These are phyloP conservation scores for Fraxinus albicans DNA, from an alignment of 305 asterid species.

Conservation along the genomic window DNA sequence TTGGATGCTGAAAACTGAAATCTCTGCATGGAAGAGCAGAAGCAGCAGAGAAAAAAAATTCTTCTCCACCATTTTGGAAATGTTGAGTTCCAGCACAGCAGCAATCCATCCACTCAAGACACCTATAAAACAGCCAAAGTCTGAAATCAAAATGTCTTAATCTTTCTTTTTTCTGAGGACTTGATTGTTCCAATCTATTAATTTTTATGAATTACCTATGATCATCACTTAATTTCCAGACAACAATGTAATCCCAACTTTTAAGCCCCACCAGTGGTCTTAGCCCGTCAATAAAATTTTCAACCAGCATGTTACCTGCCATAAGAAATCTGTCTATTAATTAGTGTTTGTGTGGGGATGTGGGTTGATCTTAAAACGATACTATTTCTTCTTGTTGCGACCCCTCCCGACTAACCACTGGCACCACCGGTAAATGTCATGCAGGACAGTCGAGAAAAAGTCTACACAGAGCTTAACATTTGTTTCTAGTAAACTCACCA, in stretches of 20 bases:
- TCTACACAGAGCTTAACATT: background rate
- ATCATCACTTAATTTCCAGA: slow-evolving; percentile 51
- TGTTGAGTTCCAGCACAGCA: slow-evolving; percentile 26
- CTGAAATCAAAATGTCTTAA: background rate
- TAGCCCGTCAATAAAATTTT: slow-evolving; percentile 34
- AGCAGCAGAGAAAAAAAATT: slow-evolving; percentile 33
- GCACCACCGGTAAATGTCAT: background rate
- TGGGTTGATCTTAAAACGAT: background rate
- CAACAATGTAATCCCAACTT: slow-evolving; percentile 49
- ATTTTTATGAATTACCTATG: slow-evolving; percentile 31
- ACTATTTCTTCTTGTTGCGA: background rate
- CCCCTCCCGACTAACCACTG: background rate
- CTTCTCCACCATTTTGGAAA: slow-evolving; percentile 8
- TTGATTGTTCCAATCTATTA: background rate
- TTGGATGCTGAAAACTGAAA: slow-evolving; percentile 38
- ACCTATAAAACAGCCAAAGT: slow-evolving; percentile 22
- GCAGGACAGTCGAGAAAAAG: background rate
- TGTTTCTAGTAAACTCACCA: background rate
- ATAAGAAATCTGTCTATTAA: background rate
- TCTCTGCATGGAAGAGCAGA: slow-evolving; percentile 44
- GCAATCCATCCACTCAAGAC: slow-evolving; percentile 39
- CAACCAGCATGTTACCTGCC: slow-evolving; percentile 36
- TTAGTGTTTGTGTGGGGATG: too few species aligned
- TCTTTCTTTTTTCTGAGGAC: background rate
- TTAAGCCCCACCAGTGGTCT: slow-evolving; percentile 43